A percentile compares a stretch with the other conserved stretches of the same genome.
Conservation (phyloP, 2,329 filamentous ascomycete genomes). For the Verticillium isaacii region DNA sequence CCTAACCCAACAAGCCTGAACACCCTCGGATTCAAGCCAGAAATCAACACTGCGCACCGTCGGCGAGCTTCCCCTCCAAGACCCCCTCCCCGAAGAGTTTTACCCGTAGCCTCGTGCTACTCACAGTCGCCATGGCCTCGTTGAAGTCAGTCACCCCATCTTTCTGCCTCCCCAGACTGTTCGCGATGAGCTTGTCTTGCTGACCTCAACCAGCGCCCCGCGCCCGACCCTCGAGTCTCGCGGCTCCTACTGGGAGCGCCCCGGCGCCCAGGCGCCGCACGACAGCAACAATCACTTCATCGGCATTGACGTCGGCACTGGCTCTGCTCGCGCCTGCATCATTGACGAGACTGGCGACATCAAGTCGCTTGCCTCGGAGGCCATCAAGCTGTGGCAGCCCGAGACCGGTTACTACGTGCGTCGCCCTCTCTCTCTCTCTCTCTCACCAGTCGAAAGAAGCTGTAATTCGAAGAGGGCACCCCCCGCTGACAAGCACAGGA, state of each 20-base stretch:
- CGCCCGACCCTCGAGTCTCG: not conserved
- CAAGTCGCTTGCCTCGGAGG: slow-evolving; percentile 65
- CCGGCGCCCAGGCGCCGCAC: not conserved
- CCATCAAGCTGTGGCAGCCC: slow-evolving; percentile 78
- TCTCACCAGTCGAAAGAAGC: not conserved
- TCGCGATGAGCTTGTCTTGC: not conserved
- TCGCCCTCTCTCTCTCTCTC: not conserved
- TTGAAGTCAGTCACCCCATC: not conserved
- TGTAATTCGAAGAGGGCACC: not conserved
- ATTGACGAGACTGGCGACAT: slow-evolving; percentile 92
- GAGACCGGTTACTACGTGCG: slow-evolving; percentile 69
- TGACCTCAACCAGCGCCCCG: not conserved
- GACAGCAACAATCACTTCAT: slow-evolving; percentile 55
- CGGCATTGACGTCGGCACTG: slow-evolving; percentile 94
- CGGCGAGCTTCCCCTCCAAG: not conserved
- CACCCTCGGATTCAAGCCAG: not conserved
- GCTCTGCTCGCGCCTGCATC: slow-evolving; percentile 91
- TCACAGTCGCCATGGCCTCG: not conserved
- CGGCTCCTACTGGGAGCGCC: not conserved
- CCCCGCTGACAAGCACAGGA: slow-evolving; percentile 46
- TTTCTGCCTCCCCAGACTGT: not conserved
- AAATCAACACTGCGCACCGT: not conserved
- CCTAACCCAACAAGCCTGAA: not conserved
- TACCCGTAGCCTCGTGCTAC: not conserved
- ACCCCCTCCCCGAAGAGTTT: not conserved